phyloP scores from a whole-genome alignment of 257 asterid genomes.

The Solanum virginianum region DNA sequence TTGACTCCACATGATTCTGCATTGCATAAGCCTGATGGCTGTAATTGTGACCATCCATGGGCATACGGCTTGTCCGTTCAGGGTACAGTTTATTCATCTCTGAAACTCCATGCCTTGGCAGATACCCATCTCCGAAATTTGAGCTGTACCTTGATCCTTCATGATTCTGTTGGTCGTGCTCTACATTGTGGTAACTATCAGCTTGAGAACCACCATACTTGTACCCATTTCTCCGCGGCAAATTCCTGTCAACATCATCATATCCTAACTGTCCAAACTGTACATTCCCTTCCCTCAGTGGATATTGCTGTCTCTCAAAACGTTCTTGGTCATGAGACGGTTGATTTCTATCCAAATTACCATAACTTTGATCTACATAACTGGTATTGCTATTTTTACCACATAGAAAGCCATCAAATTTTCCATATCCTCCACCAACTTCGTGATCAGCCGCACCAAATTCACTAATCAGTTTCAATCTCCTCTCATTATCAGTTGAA shows the following conservation, averaged over 20 bases:
- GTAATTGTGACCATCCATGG: constrained; percentile 6
- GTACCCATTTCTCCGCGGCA: constrained; percentile 18
- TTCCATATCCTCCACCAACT: constrained; percentile 3
- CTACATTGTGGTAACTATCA: constrained; percentile 13
- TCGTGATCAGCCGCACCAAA: constrained; percentile 35
- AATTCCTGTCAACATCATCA: constrained; percentile 12
- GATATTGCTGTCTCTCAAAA: not conserved
- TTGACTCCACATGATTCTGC: constrained; percentile 23
- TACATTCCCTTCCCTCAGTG: not conserved
- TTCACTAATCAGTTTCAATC: constrained; percentile 68
- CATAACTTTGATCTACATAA: constrained; percentile 4
- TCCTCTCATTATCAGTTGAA: constrained; percentile 49
- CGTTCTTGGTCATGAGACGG: not conserved
- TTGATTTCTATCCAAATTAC: constrained; percentile 13
- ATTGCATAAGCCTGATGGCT: constrained; percentile 11
- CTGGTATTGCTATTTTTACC: not conserved
- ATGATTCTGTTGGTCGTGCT: constrained; percentile 9
- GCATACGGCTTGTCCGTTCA: constrained; percentile 14
- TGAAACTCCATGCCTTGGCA: not conserved
- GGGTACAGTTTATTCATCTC: constrained; percentile 5
- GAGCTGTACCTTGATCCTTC: constrained; percentile 7
- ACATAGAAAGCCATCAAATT: not conserved
- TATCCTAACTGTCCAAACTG: not conserved
- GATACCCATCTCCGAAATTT: not conserved
- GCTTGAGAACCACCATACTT: constrained; percentile 9